phyloP scores from a whole-genome alignment of 2,329 filamentous ascomycete genomes.

The Colletotrichum simmondsii region DNA sequence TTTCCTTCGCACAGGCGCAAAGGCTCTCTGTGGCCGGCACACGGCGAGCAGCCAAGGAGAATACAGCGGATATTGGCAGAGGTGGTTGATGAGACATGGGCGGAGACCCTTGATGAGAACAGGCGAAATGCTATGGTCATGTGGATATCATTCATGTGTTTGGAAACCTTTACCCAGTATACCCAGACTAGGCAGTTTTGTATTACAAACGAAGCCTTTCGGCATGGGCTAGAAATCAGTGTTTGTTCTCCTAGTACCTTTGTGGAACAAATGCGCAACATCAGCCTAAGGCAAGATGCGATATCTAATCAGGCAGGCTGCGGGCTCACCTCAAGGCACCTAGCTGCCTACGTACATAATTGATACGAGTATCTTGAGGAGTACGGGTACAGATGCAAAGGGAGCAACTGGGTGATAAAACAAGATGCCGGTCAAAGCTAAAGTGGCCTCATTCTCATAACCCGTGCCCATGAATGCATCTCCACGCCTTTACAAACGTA shows the following conservation, averaged over 20 bases:
- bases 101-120: not conserved
- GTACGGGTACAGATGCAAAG: no score
- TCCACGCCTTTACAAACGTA: no score
- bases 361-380: no score
- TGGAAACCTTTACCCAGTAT: conserved; percentile 1
- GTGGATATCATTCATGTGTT: not conserved
- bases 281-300: not conserved
- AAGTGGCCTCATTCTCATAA: no score
- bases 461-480: no score
- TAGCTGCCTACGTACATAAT: no score
- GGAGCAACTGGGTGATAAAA: no score
- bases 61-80: not conserved
- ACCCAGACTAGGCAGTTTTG: not conserved
- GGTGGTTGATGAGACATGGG: not conserved
- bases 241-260: not conserved
- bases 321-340: no score
- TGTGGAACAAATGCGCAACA: not conserved
- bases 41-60: not conserved
- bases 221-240: not conserved
- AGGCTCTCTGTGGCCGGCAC: conserved; percentile 12
- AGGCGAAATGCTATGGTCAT: not conserved
- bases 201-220: not conserved
- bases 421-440: no score
- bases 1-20: conserved; percentile 27
- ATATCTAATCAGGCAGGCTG: no score